phyloP scores from a whole-genome alignment of 345 rosid species.

The Citrus unshiu region DNA sequence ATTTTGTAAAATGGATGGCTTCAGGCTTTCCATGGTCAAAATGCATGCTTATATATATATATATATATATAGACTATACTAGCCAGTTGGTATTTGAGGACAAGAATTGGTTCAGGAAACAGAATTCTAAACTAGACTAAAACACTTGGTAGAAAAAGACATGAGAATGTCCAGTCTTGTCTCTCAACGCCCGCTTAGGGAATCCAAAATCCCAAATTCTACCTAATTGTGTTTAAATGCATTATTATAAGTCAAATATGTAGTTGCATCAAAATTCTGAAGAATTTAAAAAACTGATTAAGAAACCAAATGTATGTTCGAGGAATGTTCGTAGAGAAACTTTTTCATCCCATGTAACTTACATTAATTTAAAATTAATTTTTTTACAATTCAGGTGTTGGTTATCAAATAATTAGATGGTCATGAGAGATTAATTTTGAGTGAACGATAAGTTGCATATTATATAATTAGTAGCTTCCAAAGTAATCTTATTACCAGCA shows the following conservation, averaged over 20 bases:
- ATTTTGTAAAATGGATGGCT: no score
- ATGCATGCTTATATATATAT: no score
- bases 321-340: not conserved
- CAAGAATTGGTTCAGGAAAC: not conserved
- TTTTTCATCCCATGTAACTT: no score
- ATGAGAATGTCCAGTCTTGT: slow-evolving; percentile 5
- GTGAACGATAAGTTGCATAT: no score
- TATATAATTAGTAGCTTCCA: no score
- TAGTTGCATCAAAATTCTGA: not conserved
- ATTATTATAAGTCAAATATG: not conserved
- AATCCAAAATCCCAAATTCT: not conserved
- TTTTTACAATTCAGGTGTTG: no score
- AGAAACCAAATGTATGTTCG: not conserved
- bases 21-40: no score
- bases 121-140: not conserved
- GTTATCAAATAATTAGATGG: no score
- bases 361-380: no score
- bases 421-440: no score
- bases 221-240: no score
- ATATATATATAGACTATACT: not conserved
- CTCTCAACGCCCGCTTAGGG: not conserved
- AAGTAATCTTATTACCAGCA: no score
- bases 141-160: not conserved
- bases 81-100: not conserved
- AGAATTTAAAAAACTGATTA: not conserved